phyloP scores from a whole-genome alignment of 805 yeast genomes.

The Saccharomycopsis fodiens region DNA sequence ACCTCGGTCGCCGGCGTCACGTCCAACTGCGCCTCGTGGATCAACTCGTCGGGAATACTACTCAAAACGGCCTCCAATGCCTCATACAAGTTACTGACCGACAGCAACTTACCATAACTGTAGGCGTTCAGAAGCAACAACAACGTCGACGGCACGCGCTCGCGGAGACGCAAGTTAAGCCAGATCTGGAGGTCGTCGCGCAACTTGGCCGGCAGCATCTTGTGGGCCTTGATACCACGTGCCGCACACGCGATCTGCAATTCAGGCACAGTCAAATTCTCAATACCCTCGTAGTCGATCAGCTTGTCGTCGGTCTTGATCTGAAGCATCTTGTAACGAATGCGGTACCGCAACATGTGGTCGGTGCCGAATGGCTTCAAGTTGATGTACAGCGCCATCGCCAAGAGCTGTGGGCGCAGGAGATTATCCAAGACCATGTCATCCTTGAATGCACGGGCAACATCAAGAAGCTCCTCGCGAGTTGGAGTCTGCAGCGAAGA shows the following conservation, averaged over 20 bases:
- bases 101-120: conserved; percentile 66
- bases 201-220: conserved; percentile 73
- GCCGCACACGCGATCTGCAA: conserved; percentile 86
- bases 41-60: conserved; percentile 90
- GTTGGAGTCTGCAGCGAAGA: conserved; percentile 53
- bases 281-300: conserved; percentile 91
- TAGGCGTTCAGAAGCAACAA: conserved; percentile 82
- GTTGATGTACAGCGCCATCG: conserved; percentile 88
- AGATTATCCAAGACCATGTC: conserved; percentile 89
- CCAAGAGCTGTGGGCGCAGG: conserved; percentile 84
- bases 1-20: conserved; percentile 45
- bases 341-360: conserved; percentile 82
- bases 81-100: conserved; percentile 61
- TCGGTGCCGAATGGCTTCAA: conserved; percentile 92
- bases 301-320: conserved; percentile 89
- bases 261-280: conserved; percentile 68
- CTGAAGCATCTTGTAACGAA: conserved; percentile 83
- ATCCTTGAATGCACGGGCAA: conserved; percentile 87
- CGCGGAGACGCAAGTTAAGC: conserved; percentile 84
- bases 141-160: conserved; percentile 86
- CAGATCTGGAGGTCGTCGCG: conserved; percentile 78
- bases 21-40: conserved; percentile 89
- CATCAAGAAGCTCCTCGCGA: conserved; percentile 64
- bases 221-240: conserved; percentile 79
- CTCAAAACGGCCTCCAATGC: conserved; percentile 82